Evolutionary conservation across 371 early-diverging fungal genomes (phyloP).

Genomic region (Entomophthora muscae): DNA sequence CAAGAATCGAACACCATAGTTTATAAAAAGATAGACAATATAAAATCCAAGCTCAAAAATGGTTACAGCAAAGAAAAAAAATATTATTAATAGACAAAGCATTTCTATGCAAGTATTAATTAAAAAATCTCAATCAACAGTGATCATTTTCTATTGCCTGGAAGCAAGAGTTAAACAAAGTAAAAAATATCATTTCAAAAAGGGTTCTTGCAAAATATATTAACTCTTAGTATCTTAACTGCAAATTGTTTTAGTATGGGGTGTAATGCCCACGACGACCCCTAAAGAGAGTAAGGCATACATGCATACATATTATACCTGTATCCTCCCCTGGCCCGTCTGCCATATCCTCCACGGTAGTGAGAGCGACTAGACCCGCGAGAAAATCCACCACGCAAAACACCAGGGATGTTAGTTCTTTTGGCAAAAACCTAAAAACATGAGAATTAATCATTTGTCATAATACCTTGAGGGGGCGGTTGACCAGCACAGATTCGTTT

Average conservation of each 20-base stretch:
- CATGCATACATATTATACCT: background rate
- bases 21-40: too few species aligned
- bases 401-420: constrained; percentile 90
- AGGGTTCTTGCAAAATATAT: too few species aligned
- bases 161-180: too few species aligned
- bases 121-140: too few species aligned
- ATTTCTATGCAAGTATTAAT: too few species aligned
- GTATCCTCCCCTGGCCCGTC: background rate
- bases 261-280: background rate
- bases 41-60: too few species aligned
- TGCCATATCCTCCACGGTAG: background rate
- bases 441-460: background rate
- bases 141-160: too few species aligned
- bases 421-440: constrained; percentile 51
- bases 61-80: too few species aligned
- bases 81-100: too few species aligned
- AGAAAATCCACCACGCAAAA: constrained; percentile 11
- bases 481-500: constrained; percentile 78
- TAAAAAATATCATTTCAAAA: too few species aligned
- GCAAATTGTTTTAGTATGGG: background rate
- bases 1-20: too few species aligned
- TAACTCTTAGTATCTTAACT: too few species aligned
- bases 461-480: constrained; percentile 62
- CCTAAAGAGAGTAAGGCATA: background rate
- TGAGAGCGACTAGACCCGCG: background rate